A percentile compares a stretch with the other conserved stretches of the same genome.
These are phyloP conservation scores for Cryptococcus sp. DNA, from an alignment of 1,284 basidiomycete species.

Conservation along the genomic window DNA sequence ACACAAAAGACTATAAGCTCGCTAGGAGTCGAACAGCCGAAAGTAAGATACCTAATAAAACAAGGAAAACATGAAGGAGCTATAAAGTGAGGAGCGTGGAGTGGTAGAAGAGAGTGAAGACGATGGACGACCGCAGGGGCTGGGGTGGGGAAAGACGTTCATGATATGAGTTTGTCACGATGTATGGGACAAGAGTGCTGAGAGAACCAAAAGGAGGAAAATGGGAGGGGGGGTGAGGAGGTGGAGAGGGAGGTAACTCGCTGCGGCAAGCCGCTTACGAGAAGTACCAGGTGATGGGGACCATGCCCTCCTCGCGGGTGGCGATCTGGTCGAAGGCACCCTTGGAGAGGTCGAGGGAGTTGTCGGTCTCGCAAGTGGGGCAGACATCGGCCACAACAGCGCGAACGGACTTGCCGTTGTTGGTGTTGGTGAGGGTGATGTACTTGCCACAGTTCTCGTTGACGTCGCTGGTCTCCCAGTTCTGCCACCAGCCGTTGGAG, in stretches of 20 bases:
- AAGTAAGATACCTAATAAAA: too few relatives aligned
- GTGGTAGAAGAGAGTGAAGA: too few relatives aligned
- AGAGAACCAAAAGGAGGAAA: conserved; percentile 13
- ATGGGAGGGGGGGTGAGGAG: not conserved
- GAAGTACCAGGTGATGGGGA: conserved; percentile 57
- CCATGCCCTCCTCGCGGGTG: conserved; percentile 56
- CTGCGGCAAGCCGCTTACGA: too few relatives aligned
- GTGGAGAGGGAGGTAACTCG: not conserved
- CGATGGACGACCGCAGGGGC: too few relatives aligned
- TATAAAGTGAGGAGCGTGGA: too few relatives aligned
- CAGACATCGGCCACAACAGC: conserved; percentile 67
- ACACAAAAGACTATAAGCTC: too few relatives aligned
- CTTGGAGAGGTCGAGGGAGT: conserved; percentile 75
- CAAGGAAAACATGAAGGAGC: too few relatives aligned
- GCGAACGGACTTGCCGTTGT: conserved; percentile 58
- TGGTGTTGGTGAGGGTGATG: conserved; percentile 34
- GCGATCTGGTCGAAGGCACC: conserved; percentile 68
- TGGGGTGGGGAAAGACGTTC: too few relatives aligned
- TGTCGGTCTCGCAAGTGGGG: conserved; percentile 64
- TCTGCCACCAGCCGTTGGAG: conserved; percentile 28
- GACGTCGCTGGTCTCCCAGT: conserved; percentile 18
- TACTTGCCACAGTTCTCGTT: conserved; percentile 32
- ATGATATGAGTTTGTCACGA: too few relatives aligned
- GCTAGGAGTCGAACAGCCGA: too few relatives aligned
- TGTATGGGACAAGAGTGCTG: not conserved